phyloP scores from a whole-genome alignment of 176 grass and related monocot species.

The Themeda triandra region DNA sequence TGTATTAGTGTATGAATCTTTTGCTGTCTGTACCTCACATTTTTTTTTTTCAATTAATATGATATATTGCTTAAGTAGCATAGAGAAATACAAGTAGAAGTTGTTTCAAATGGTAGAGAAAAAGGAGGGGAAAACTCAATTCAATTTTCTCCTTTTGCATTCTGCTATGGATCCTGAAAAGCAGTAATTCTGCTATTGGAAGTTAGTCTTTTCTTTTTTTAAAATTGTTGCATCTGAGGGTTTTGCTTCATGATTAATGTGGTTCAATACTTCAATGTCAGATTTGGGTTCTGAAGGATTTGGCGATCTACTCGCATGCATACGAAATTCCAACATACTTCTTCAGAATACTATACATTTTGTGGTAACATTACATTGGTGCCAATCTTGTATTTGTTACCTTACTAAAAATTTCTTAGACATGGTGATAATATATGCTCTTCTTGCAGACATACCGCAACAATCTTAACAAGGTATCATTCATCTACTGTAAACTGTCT shows the following conservation, averaged over 20 bases:
- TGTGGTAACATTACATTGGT: constrained; percentile 65
- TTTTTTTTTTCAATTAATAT: constrained; percentile 17
- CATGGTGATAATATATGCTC: constrained; percentile 38
- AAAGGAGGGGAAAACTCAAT: constrained; percentile 7
- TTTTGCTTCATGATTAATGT: constrained; percentile 31
- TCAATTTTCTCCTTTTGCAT: constrained; percentile 5
- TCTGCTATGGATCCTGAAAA: constrained; percentile 10
- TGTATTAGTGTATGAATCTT: constrained; percentile 1
- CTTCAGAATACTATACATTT: constrained; percentile 98
- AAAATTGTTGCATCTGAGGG: background rate
- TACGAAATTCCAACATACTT: constrained; percentile 71
- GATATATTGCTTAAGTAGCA: constrained; percentile 11
- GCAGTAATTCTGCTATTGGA: constrained; percentile 18
- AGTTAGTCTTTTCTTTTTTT: background rate
- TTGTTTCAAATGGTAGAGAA: constrained; percentile 11
- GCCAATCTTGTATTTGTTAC: constrained; percentile 20
- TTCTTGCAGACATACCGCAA: constrained; percentile 94
- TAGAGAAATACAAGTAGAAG: background rate
- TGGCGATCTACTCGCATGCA: constrained; percentile 91
- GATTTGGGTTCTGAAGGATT: constrained; percentile 99
- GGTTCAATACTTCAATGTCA: constrained; percentile 38
- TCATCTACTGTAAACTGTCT: background rate
- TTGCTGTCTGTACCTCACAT: background rate
- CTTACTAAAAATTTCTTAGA: constrained; percentile 16
- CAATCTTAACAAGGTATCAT: constrained; percentile 98